Evolutionary conservation across 1,139 yeast species (phyloP), one percentile per base, ranked within the genome.

Genomic region (Tardiomyces blankii): DNA sequence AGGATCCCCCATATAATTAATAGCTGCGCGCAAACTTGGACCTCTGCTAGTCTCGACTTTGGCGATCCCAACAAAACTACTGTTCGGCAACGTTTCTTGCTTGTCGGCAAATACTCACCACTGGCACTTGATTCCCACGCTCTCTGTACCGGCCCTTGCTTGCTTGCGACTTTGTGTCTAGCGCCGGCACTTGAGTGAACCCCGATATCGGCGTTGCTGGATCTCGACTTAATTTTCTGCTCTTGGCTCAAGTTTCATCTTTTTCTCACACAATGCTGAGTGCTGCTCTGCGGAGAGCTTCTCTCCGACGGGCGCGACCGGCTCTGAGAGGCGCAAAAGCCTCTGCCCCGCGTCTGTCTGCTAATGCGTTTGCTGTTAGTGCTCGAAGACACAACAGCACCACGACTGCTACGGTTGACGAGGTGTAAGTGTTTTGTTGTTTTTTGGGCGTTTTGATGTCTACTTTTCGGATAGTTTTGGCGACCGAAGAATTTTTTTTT

Each of bases 341-440:
- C 28, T 39, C 40, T 2, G 12, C 23, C 16, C 18, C 32, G 13
- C 40, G 35, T 27, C 33, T 35, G 9, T 28, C 40, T 5, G 35
- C 44, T 25, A 32, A 40, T 3, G 44, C 40, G 21, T 35, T 42
- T 18, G 18, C 44, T 25, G 39, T 28, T 2, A 18, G 33, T 16
- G n/a, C 28, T 13, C 23, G 32, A 4, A 35, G 39, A 18, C 25
- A 11, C 21, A 30, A 21, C 14, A 14, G 19, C 14, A 35, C 18
- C 9, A 18, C 6, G 9, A 35, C 19, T 30, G 35, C 16, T 12
- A 30, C 35, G 3, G 35, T 30, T 30, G 16, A 38, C 7, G 39
- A 16, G 23, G 23, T 38, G 39, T 38, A 38, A 38, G 23, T 38
- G 5, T 9, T 5, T 32, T 32, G 14, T 3, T 32, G 6, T 9